phyloP scores from a whole-genome alignment of 306 rosid genomes.

The Sesbania bispinosa region DNA sequence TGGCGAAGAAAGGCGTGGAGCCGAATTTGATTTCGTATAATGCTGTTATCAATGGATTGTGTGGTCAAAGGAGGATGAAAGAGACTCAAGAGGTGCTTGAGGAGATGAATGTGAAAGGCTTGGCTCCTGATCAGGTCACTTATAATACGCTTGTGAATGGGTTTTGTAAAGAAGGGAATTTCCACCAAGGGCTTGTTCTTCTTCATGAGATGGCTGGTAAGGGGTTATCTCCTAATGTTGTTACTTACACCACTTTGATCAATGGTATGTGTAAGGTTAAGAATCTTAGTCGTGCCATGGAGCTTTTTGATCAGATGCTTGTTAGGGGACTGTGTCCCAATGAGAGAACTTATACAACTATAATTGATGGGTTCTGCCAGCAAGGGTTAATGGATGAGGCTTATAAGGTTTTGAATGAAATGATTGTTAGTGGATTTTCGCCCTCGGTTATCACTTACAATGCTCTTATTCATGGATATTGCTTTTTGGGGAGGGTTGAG shows the following conservation, averaged over 20 bases:
- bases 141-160: slow-evolving; percentile 69
- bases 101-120: slow-evolving; percentile 56
- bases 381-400: slow-evolving; percentile 58
- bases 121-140: slow-evolving; percentile 63
- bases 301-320: slow-evolving; percentile 59
- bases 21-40: slow-evolving; percentile 72
- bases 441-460: slow-evolving; percentile 73
- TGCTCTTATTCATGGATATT: slow-evolving; percentile 65
- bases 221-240: slow-evolving; percentile 60
- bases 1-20: slow-evolving; percentile 51
- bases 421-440: slow-evolving; percentile 54
- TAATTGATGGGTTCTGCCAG: slow-evolving; percentile 69
- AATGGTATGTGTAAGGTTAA: no score
- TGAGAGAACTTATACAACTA: slow-evolving; percentile 64
- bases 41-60: slow-evolving; percentile 64
- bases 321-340: slow-evolving; percentile 58
- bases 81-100: no score
- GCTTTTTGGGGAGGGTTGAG: slow-evolving; percentile 58
- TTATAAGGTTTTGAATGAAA: slow-evolving; percentile 50
- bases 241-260: no score
- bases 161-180: slow-evolving; percentile 65
- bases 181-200: slow-evolving; percentile 63
- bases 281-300: slow-evolving; percentile 61
- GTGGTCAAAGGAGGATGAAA: slow-evolving; percentile 53
- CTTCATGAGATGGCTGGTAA: slow-evolving; percentile 60